Percentiles rank a stretch among this genome's conserved stretches.
phyloP scores from a whole-genome alignment of 1,139 yeast genomes.

The Saccharomyces pastorianus region DNA sequence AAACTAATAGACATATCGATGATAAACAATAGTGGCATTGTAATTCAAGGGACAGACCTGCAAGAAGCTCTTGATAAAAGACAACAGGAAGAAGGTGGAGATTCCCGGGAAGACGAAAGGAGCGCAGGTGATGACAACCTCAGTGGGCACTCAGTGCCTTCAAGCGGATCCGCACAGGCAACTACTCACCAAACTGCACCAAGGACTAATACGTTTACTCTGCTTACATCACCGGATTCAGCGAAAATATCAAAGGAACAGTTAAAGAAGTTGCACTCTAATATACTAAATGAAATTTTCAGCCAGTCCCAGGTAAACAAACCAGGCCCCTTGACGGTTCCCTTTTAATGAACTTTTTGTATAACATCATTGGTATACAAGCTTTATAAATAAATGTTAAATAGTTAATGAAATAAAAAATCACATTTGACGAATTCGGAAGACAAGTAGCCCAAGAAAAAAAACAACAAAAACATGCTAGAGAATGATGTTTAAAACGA shows the following conservation, averaged over 20 bases:
- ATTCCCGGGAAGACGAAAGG: not conserved
- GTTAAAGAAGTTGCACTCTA: not conserved
- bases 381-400: not conserved
- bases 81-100: conserved; percentile 1
- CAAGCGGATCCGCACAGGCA: not conserved
- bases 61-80: conserved; percentile 3
- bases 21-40: conserved; percentile 31
- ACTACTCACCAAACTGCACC: not conserved
- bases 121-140: not conserved
- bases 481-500: not conserved
- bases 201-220: not conserved
- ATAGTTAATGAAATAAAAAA: not conserved
- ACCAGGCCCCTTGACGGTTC: conserved; percentile 5
- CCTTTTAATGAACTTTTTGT: conserved; percentile 3
- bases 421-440: not conserved
- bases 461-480: not conserved
- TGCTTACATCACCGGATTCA: not conserved
- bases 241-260: not conserved
- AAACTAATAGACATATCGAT: conserved; percentile 31
- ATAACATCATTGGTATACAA: not conserved
- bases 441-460: not conserved
- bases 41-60: conserved; percentile 23
- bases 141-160: not conserved
- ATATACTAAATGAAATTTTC: not conserved
- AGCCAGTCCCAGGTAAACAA: not conserved